A percentile compares a stretch with the other conserved stretches of the same genome.
phyloP scores from a whole-genome alignment of 495 filamentous ascomycete species.

The Cairneyella variabilis region DNA sequence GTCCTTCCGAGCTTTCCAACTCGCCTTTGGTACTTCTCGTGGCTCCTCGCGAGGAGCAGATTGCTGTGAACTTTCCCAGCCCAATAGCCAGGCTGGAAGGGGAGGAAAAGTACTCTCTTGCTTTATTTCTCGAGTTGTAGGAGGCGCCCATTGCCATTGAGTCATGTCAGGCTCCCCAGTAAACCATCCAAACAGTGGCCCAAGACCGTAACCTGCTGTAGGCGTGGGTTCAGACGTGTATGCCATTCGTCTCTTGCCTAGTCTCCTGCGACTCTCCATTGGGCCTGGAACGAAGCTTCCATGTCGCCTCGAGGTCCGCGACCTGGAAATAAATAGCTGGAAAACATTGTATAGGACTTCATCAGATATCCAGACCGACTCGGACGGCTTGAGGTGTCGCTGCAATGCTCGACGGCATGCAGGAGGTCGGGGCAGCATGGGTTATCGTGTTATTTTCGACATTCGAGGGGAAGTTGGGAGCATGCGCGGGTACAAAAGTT shows the following conservation, averaged over 20 bases:
- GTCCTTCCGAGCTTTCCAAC: no score
- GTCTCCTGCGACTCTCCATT: conserved; percentile 46
- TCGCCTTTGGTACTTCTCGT: no score
- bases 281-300: conserved; percentile 38
- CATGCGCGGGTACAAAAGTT: background rate
- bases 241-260: conserved; percentile 48
- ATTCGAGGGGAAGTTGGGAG: background rate
- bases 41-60: no score
- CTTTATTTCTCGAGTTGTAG: conserved; percentile 23
- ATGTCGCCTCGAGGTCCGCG: conserved; percentile 24
- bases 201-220: no score
- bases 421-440: conserved; percentile 32
- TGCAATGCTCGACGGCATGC: conserved; percentile 39
- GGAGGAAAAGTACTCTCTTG: no score
- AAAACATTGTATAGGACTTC: conserved; percentile 34
- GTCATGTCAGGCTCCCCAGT: conserved; percentile 23
- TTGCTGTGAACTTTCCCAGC: conserved; percentile 2
- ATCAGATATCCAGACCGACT: conserved; percentile 44
- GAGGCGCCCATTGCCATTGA: conserved; percentile 48
- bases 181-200: no score
- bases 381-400: conserved; percentile 27
- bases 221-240: conserved; percentile 32
- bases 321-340: conserved; percentile 35
- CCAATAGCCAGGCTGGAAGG: conserved; percentile 14
- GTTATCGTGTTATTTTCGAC: conserved; percentile 9